These are phyloP conservation scores for Tricholoma terreum DNA, from an alignment of 768 basidiomycete genomes.

Conservation along the genomic window DNA sequence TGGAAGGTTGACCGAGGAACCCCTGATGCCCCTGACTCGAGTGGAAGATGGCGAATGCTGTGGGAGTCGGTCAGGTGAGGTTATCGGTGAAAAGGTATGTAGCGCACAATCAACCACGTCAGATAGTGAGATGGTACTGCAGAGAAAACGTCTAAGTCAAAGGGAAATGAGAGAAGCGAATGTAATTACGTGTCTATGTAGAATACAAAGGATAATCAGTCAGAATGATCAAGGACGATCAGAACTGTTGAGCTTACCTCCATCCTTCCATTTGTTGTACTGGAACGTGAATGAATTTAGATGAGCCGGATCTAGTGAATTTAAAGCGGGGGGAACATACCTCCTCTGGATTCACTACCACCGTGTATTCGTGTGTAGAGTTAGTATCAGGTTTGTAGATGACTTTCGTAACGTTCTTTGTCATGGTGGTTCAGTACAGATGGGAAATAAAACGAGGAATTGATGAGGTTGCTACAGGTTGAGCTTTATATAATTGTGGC, in stretches of 20 bases:
- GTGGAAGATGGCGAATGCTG: conserved; percentile 71
- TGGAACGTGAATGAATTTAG: conserved; percentile 23
- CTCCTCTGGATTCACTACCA: conserved; percentile 64
- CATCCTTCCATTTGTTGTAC: conserved; percentile 78
- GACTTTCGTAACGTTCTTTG: conserved; percentile 58
- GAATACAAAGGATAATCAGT: conserved; percentile 15
- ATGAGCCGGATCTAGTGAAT: conserved; percentile 8
- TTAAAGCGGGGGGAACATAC: conserved; percentile 37
- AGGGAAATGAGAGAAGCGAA: background rate
- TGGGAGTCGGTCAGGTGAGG: background rate
- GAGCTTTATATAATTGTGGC: conserved; percentile 15
- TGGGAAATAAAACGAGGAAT: too few relatives aligned
- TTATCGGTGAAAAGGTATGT: background rate
- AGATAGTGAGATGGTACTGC: conserved; percentile 66
- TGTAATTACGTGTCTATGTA: conserved; percentile 63
- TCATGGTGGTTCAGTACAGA: conserved; percentile 38
- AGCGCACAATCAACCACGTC: conserved; percentile 78
- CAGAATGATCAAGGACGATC: conserved; percentile 14
- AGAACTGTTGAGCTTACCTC: conserved; percentile 49
- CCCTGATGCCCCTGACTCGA: conserved; percentile 78
- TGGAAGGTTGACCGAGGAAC: conserved; percentile 68
- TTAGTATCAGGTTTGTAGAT: conserved; percentile 77
- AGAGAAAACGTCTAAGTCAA: conserved; percentile 3
- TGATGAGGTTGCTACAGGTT: too few relatives aligned
- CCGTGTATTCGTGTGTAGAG: conserved; percentile 68